Percentiles rank a stretch among this genome's conserved stretches.
These are phyloP conservation scores for Myxozyma kluyveri DNA, from an alignment of 805 yeast genomes.

Conservation along the genomic window DNA sequence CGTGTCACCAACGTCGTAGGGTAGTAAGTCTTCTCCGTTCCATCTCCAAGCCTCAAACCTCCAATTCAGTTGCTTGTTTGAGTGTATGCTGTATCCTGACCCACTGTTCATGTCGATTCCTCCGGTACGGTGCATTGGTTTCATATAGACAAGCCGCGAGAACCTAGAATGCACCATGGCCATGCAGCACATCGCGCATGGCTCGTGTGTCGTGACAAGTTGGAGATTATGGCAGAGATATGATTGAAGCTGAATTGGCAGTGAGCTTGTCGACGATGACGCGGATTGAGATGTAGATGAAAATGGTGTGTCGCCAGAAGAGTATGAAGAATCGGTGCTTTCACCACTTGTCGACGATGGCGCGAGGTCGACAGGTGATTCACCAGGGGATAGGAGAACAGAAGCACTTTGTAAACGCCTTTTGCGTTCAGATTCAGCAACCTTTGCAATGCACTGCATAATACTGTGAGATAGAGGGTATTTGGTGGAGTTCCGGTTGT, in stretches of 20 bases:
- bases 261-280: not conserved
- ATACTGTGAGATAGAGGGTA: conserved; percentile 71
- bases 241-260: conserved; percentile 25
- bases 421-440: conserved; percentile 55
- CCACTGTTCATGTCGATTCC: conserved; percentile 57
- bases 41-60: conserved; percentile 80
- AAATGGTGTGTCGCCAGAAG: not conserved
- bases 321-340: no score
- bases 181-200: conserved; percentile 96
- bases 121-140: conserved; percentile 51
- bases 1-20: conserved; percentile 16
- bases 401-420: conserved; percentile 37
- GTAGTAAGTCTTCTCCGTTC: conserved; percentile 42
- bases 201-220: conserved; percentile 90
- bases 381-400: not conserved
- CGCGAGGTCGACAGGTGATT: no score
- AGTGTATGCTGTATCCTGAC: conserved; percentile 70
- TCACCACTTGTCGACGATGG: no score
- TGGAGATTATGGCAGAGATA: conserved; percentile 76
- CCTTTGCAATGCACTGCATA: conserved; percentile 63
- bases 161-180: conserved; percentile 90
- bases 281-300: not conserved
- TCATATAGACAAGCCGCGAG: conserved; percentile 60
- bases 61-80: conserved; percentile 75
- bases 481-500: conserved; percentile 40